Evolutionary conservation across 805 yeast genomes (phyloP).

Genomic region (Wickerhamiella azyma): DNA sequence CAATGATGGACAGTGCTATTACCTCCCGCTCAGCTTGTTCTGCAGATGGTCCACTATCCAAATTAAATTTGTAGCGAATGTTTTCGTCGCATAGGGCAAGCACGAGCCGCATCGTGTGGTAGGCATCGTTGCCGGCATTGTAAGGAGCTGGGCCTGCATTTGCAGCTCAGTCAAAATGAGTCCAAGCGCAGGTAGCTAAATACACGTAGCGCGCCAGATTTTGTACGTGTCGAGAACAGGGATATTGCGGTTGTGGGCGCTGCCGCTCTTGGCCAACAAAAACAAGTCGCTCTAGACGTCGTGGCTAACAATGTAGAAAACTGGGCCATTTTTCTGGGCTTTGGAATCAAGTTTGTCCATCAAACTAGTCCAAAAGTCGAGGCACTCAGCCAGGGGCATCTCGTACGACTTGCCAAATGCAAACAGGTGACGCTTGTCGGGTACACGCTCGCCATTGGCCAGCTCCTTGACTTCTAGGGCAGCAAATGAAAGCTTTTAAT

Average conservation of each 20-base stretch:
- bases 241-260: slow-evolving; percentile 29
- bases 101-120: slow-evolving; percentile 41
- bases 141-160: slow-evolving; percentile 50
- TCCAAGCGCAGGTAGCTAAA: slow-evolving; percentile 27
- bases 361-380: neutral
- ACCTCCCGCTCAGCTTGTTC: slow-evolving; percentile 1
- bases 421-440: slow-evolving; percentile 3
- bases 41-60: slow-evolving; percentile 6
- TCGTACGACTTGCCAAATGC: neutral
- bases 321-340: slow-evolving; percentile 8
- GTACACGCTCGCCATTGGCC: neutral
- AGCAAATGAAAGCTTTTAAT: neutral
- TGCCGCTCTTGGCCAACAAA: slow-evolving; percentile 31
- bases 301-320: slow-evolving; percentile 41
- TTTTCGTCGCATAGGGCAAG: slow-evolving; percentile 39
- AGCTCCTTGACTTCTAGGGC: neutral
- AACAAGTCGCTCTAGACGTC: slow-evolving; percentile 40
- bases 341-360: slow-evolving; percentile 16
- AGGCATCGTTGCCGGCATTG: slow-evolving; percentile 62
- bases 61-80: slow-evolving; percentile 5
- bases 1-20: neutral
- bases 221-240: slow-evolving; percentile 39
- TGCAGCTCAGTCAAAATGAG: slow-evolving; percentile 33
- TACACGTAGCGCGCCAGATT: slow-evolving; percentile 24
- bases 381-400: neutral